Evolutionary conservation across 2,329 filamentous ascomycete species (phyloP).

Genomic region (Alternaria triticimaculans): DNA sequence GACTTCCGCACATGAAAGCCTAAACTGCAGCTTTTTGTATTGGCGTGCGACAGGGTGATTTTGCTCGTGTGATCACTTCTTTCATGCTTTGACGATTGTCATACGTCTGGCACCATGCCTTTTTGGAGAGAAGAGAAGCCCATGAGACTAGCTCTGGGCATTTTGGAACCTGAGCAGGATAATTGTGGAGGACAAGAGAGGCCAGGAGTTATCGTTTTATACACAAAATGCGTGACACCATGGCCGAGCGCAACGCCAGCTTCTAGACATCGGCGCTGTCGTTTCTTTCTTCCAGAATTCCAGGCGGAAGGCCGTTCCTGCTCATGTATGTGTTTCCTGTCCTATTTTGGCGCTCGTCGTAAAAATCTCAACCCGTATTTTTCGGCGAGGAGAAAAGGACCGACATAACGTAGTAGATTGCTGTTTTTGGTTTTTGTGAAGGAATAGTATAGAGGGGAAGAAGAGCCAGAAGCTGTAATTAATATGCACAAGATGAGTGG

Average conservation of each 20-base stretch:
- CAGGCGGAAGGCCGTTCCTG: neutral
- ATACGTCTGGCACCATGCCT: fast-evolving
- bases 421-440: neutral
- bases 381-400: neutral
- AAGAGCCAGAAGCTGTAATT: neutral
- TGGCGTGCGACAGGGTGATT: neutral
- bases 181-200: neutral
- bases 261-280: neutral
- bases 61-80: neutral
- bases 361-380: neutral
- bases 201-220: neutral
- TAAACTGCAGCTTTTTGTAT: fast-evolving
- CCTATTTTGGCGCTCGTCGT: neutral
- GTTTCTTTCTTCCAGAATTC: fast-evolving
- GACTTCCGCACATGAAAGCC: fast-evolving
- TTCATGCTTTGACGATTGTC: neutral
- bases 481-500: neutral
- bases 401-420: fast-evolving
- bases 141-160: too few species aligned
- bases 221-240: neutral
- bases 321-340: neutral
- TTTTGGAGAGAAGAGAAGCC: neutral
- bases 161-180: too few species aligned
- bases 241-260: too few species aligned
- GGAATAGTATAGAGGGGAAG: neutral